Base-by-base conservation (phyloP, 768 basidiomycete species). In the Trametes coccinea region DNA sequence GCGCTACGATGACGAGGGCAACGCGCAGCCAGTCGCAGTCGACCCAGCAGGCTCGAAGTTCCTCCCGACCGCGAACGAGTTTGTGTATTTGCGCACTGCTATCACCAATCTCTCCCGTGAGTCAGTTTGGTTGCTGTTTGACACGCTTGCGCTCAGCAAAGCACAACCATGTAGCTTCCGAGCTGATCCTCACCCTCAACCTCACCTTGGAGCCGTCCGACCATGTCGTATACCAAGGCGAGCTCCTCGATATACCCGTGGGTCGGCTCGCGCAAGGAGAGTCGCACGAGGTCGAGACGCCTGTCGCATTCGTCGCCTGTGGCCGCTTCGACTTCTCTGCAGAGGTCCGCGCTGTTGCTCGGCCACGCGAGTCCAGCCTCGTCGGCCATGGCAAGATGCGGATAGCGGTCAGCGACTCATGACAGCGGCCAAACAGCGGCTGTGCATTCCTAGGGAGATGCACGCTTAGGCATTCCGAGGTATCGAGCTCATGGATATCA, bases 261-360 rank as follows among this genome's bases (percentile, higher is more conserved):
- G 90, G 90, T 3, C 77, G 77, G n/a, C 70, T 95, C 51, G 78
- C 78, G 46, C 73, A 73, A 22, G 88, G 85, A 1, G 81, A 83
- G 62, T 78, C 80, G 13, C 74, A 75, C 37, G 77, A 80, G 39
- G 66, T 86, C 4, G 80, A 85, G 47, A 75, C 82, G 0, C 80
- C 86, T 1, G 62, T 95, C 11, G 90, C 88, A 67, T 92, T 95
- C 73, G 80, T 94, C 17, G 80, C 89, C 11, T 77, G 78, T 47
- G 93, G 93, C 8, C 73, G 77, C 53, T 94, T 91, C 61, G 78
- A 79, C 56, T 66, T 85, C 17, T 67, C 70, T 0, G 77, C 75
- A 4, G 78, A 78, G 59, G 75, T 73, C 30, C 68, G 70, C 44
- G 63, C 73, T 44, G 44, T 76, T 9, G 73, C 57, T 9, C n/a